Base-by-base conservation (phyloP, 345 rosid genomes). In the Gossypium australe region DNA sequence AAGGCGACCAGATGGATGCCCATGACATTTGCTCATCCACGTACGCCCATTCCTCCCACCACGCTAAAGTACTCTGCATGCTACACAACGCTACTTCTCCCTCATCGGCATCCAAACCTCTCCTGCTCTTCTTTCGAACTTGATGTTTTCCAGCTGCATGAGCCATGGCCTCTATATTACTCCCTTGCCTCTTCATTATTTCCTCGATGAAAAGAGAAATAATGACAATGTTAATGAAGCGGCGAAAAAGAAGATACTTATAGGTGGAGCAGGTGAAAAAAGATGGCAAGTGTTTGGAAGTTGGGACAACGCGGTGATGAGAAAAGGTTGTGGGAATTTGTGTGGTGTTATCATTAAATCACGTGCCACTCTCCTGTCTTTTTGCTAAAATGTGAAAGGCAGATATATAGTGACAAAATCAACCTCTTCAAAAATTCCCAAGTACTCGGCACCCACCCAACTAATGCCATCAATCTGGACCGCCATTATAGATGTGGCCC, bases 1-100 rank as follows among this genome's bases (percentile, higher is more conserved):
- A 63, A 13, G 97, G 91, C 77, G 85, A 78, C 86, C 91, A 84
- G 25, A 76, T 70, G 14, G 80, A 76, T 13, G 87, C 87, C 89
- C 89, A 89, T 9, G 90, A 78, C 87, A 89, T 83, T 79, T 86
- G 84, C 79, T 88, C 90, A 79, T 78, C 87, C 22, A 14, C 63
- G 29, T 79, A 79, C 24, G 68, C 41, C 71, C 71, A 75, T 20
- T 73, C 81, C 27, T 69, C 79, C 80, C 76, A 80, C 58, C 74
- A 49, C 67, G 14, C 44, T 44, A 27, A 62, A 17, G 38, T 4
- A 34, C 58, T n/a, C 58, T 53, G 58, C 58, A 53, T 34, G 55
- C 55, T 18, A 52, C 20, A 17, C 18, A 74, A 73, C 68, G 77
- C 13, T 2, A 70, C 34, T 58, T 11, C 75, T 59, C 16, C 57